phyloP scores from a whole-genome alignment of 805 yeast species.

The Hanseniaspora thailandica region DNA sequence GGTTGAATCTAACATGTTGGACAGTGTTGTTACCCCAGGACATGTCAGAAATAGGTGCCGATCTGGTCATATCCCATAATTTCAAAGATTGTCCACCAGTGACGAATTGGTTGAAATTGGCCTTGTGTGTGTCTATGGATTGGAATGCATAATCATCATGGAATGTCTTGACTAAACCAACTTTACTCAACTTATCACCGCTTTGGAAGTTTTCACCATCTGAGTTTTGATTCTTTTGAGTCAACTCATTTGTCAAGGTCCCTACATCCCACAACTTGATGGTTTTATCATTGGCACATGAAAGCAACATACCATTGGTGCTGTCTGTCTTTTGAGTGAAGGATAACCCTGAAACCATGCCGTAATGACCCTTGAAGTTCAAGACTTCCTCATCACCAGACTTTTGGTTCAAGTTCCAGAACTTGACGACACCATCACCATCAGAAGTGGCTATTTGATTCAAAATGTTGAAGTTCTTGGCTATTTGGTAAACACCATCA shows the following conservation, averaged over 20 bases:
- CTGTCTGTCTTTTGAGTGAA: constrained; percentile 46
- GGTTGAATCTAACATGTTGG: constrained; percentile 70
- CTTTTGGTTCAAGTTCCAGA: constrained; percentile 66
- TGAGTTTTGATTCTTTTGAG: constrained; percentile 18
- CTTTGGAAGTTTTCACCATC: constrained; percentile 23
- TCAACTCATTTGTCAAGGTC: constrained; percentile 36
- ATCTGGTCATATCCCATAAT: constrained; percentile 81
- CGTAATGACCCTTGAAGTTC: constrained; percentile 79
- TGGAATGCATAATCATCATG: constrained; percentile 75
- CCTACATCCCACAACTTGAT: constrained; percentile 80
- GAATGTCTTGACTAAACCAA: constrained; percentile 65
- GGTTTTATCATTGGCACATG: constrained; percentile 85
- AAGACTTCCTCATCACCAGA: constrained; percentile 48
- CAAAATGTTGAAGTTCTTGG: constrained; percentile 59
- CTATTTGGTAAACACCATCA: constrained; percentile 84
- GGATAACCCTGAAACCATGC: constrained; percentile 73
- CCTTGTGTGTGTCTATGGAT: constrained; percentile 75
- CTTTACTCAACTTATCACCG: constrained; percentile 26
- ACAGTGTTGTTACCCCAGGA: constrained; percentile 97
- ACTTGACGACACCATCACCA: constrained; percentile 89
- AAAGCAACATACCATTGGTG: constrained; percentile 44
- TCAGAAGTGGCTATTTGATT: constrained; percentile 80
- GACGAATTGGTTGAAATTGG: constrained; percentile 53
- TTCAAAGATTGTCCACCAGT: constrained; percentile 87
- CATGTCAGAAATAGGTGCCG: constrained; percentile 61